Evolutionary conservation across 495 filamentous ascomycete species (phyloP), one percentile per base, ranked within the genome.

Genomic region (Penicillium bialowiezense): DNA sequence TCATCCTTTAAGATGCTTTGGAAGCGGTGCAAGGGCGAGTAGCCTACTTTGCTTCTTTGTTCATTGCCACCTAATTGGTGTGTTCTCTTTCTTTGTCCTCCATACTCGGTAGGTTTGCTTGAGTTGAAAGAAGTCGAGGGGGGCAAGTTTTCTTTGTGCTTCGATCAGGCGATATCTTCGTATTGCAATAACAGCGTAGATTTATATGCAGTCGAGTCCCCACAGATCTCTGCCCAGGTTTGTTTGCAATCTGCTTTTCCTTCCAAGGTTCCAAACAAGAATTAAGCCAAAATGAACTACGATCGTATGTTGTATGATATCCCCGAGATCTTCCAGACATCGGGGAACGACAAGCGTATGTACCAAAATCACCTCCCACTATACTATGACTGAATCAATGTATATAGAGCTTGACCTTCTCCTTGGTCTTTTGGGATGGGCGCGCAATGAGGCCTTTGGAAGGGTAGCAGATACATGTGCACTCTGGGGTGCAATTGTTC

Each of bases 381-480:
- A 26, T 26, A 26, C 23, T 12, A 19, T 21, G 10, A 13, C 15
- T 6, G 7, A 19, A n/a, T 14, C 4, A 2, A 23, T 8, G 7
- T 10, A 24, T 32, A 32, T 10, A 48, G 45, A 39, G 1, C 18
- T 35, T 4, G 26, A 40, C 7, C 35, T 48, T 2, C 45, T 48
- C 1, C 38, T 39, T 6, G 28, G 45, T 17, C 19, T 48, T 12
- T 17, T 48, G 14, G 45, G 45, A 35, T 48, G 45, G 45, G n/a
- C 37, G 17, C 45, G 45, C 18, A 48, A 48, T n/a, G 45, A 48
- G 0, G 29, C 45, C 13, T 48, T 48, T 23, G 45, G 35, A 9
- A 48, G 29, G 14, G 9, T 40, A 13, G 45, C 45, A 7, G 45
- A 48, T 8, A 24, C 29, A 12, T 48, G 35, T 23, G 35, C 36